Base-by-base conservation (phyloP, 176 grass and related monocot genomes). In the Oryza longistaminata region DNA sequence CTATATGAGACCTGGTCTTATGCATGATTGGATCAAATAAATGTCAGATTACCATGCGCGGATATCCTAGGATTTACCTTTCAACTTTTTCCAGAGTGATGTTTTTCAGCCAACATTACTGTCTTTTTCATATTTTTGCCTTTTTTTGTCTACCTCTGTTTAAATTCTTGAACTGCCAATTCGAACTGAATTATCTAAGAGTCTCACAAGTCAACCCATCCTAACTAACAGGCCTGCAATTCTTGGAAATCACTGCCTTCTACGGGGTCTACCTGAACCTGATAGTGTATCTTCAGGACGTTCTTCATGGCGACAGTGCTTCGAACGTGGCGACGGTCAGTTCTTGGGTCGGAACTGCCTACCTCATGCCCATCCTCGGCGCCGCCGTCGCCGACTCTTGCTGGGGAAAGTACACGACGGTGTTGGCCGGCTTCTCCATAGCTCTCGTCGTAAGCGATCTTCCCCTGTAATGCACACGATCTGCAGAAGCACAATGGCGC, bases 341-440 rank as follows among this genome's bases (percentile, higher is more conserved):
- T 33, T 70, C 64, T 7, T 96, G 94, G 91, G 81, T 53, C 3
- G 94, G 81, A 64, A 81, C 71, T 0, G 91, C 76, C 81, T 96
- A 88, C 85, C 77, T 91, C 42, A 90, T 91, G 83, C 86, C 94
- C 35, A 5, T 96, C 13, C 8, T 96, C 40, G 86, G 86, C 42
- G 86, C 88, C 66, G 60, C 88, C 77, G 40, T 96, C 15, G 91
- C 94, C 16, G 94, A 96, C 44, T 48, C 88, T 2, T 91, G 45
- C 71, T 91, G 80, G 88, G 88, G 94, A 71, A 89, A 89, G 58
- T 89, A 93, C 77, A 96, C 73, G 81, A 91, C 88, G 11, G 65
- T 81, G 16, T 24, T 89, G 29, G 58, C 88, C 25, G 83, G 86
- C 84, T 58, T 87, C 71, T 80, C 83, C 31, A 16, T 85, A 0